These are phyloP conservation scores for Alternaria atra DNA, from an alignment of 2,329 filamentous ascomycete genomes.

Conservation along the genomic window DNA sequence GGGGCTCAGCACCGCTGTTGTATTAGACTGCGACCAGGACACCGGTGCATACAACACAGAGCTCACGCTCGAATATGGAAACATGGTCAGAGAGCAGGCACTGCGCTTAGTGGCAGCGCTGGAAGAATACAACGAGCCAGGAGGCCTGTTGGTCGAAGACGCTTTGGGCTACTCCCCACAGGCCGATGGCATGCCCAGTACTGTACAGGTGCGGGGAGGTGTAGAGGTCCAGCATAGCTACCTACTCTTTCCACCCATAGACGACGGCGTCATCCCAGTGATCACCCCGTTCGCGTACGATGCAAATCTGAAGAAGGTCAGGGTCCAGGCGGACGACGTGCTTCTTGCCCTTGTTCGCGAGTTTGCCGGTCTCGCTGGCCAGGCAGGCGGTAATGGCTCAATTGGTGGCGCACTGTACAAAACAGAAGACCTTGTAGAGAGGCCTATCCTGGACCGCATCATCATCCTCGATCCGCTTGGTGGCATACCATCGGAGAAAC, in stretches of 20 bases:
- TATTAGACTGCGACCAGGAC: slow-evolving; percentile 74
- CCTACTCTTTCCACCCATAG: slow-evolving; percentile 71
- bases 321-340: slow-evolving; percentile 68
- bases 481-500: slow-evolving; percentile 75
- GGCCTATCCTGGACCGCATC: slow-evolving; percentile 73
- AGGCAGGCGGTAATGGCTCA: slow-evolving; percentile 19
- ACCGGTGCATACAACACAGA: slow-evolving; percentile 41
- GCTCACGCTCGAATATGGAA: slow-evolving; percentile 49
- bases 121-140: slow-evolving; percentile 72
- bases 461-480: slow-evolving; percentile 89
- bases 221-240: slow-evolving; percentile 56
- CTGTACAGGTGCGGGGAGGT: slow-evolving; percentile 46
- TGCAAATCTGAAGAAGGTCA: slow-evolving; percentile 53
- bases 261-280: slow-evolving; percentile 74
- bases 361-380: slow-evolving; percentile 70
- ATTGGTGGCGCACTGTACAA: slow-evolving; percentile 29
- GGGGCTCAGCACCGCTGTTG: slow-evolving; percentile 81
- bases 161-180: slow-evolving; percentile 54
- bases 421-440: slow-evolving; percentile 40
- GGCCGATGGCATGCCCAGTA: slow-evolving; percentile 38
- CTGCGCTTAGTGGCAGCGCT: slow-evolving; percentile 79
- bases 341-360: slow-evolving; percentile 80
- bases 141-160: slow-evolving; percentile 73
- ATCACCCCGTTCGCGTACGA: slow-evolving; percentile 72
- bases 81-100: slow-evolving; percentile 68